Base-by-base conservation (phyloP, 2,329 filamentous ascomycete genomes). In the Cladosporium sp. region DNA sequence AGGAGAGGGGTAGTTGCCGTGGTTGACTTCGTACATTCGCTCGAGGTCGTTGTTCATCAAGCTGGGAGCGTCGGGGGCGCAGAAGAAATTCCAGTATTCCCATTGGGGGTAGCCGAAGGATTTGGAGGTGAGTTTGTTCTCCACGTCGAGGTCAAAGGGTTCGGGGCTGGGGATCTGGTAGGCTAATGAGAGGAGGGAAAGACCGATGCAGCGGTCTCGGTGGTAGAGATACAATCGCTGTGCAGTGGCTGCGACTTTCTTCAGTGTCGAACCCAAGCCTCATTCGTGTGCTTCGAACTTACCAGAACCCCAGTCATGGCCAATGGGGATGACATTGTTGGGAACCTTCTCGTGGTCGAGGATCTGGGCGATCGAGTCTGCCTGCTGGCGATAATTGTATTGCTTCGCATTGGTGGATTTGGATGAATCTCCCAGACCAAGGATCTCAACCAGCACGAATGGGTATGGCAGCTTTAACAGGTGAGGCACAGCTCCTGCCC, bases 61-160 rank as follows among this genome's bases (percentile, higher is more conserved):
- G 1, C 63, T 62, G 1, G 70, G 62, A 1, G 71, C 75, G 36
- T 79, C 76, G 0, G 71, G 64, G 0, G 73, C 70, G 3, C 67
- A 69, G 62, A 79, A 75, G 22, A 80, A 71, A 55, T 76, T 65
- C 76, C 77, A 80, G 67, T 81, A 81, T 42, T 71, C 67, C 44
- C 69, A 73, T 4, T 69, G 44, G 3, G 71, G 66, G 47, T 71
- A 69, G 15, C 78, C 78, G 24, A 74, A 70, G 0, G 49, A 36
- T 56, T 72, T 58, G 37, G 71, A 62, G 0, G 70, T 71, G 9
- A 64, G 8, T 6, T 62, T 62, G 57, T 76, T 76, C 1, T 65
- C 56, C 3, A 58, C 59, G 3, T 74, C 71, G 2, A 78, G 68
- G 56, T 77, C 66, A 56, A 78, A 78, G 0, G 60, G 60, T 10